Percentiles rank a stretch among this genome's conserved stretches.
These are phyloP conservation scores for Massariosphaeria phaeospora DNA, from an alignment of 495 filamentous ascomycete species.

Conservation along the genomic window DNA sequence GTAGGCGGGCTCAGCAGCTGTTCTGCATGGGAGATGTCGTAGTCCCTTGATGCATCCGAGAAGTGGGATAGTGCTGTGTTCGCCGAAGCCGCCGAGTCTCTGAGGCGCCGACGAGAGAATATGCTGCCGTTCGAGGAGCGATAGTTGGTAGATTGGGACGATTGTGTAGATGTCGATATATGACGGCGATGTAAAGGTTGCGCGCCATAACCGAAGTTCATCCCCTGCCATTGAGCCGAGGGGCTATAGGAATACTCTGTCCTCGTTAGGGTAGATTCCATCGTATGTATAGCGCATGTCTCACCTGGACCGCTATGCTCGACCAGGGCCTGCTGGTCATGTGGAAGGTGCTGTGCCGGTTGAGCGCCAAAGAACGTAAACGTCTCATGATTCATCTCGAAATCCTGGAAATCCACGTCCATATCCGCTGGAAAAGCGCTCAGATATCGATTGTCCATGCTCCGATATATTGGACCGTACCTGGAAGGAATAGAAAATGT, in stretches of 20 bases:
- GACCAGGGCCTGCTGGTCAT: background rate
- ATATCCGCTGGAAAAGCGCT: background rate
- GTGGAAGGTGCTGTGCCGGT: background rate
- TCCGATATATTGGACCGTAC: background rate
- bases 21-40: background rate
- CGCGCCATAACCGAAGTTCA: background rate
- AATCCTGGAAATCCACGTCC: background rate
- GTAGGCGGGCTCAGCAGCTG: background rate
- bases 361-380: background rate
- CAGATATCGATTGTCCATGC: background rate
- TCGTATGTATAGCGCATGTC: background rate
- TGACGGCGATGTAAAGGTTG: background rate
- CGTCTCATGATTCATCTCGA: background rate
- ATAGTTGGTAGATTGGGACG: conserved; percentile 3
- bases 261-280: background rate
- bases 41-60: background rate
- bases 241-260: background rate
- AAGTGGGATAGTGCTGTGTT: conserved; percentile 4
- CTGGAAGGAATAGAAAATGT: too few relatives aligned
- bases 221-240: background rate
- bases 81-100: conserved; percentile 13
- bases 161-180: background rate
- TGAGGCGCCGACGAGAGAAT: conserved; percentile 2
- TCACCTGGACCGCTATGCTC: background rate
- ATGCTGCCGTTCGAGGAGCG: conserved; percentile 9